These are phyloP conservation scores for Hypoxylon sp. DNA, from an alignment of 2,329 filamentous ascomycete species.

Conservation along the genomic window DNA sequence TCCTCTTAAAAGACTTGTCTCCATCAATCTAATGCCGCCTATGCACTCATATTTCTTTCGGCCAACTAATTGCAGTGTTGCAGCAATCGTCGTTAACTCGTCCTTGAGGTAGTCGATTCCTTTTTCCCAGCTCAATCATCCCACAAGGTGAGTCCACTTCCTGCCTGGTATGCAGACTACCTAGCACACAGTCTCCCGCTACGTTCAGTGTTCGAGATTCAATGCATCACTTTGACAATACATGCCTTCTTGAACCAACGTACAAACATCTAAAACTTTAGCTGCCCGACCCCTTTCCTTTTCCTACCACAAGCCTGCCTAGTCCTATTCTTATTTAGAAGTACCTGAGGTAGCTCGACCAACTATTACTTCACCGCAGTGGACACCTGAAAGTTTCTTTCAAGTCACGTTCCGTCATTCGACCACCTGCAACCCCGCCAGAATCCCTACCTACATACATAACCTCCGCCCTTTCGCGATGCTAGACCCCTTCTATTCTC, in stretches of 20 bases:
- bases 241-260: conserved; percentile 19
- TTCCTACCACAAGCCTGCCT: conserved; percentile 33
- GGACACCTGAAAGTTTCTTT: conserved; percentile 54
- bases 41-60: conserved; percentile 22
- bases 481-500: conserved; percentile 41
- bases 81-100: conserved; percentile 34
- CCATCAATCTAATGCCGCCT: conserved; percentile 27
- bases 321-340: conserved; percentile 38
- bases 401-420: conserved; percentile 56
- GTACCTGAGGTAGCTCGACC: conserved; percentile 47
- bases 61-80: conserved; percentile 36
- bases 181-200: conserved; percentile 18
- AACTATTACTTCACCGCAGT: conserved; percentile 47
- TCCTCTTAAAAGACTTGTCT: conserved; percentile 14
- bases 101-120: conserved; percentile 38
- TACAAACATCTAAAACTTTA: conserved; percentile 32
- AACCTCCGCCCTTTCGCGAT: conserved; percentile 50
- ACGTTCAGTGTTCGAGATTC: conserved; percentile 24
- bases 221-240: conserved; percentile 26
- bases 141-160: conserved; percentile 47
- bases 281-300: conserved; percentile 26
- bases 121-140: conserved; percentile 37
- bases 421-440: conserved; percentile 54
- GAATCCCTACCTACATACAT: conserved; percentile 53
- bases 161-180: conserved; percentile 28